phyloP scores from a whole-genome alignment of 768 basidiomycete species.

The Cystofilobasidium capitatum region DNA sequence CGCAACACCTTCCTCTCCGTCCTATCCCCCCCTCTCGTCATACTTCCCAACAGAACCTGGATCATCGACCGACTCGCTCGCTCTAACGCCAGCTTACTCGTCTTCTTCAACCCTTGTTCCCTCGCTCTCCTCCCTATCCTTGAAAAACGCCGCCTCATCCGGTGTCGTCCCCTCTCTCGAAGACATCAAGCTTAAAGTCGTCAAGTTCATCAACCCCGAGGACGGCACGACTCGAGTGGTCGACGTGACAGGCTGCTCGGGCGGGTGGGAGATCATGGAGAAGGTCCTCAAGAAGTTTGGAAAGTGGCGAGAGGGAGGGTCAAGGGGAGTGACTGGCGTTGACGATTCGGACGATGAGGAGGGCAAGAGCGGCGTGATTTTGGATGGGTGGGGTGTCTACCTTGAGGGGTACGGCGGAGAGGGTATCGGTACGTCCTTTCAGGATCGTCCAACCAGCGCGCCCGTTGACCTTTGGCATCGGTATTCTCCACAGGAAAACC shows the following conservation, averaged over 20 bases:
- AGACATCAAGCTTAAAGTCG: conserved; percentile 68
- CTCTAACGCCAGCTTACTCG: background rate
- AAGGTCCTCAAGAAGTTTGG: conserved; percentile 83
- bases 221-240: conserved; percentile 65
- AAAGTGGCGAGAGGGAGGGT: conserved; percentile 46
- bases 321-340: conserved; percentile 49
- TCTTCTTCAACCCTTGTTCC: conserved; percentile 41
- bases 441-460: background rate
- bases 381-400: conserved; percentile 85
- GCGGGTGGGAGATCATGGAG: conserved; percentile 77
- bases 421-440: conserved; percentile 41
- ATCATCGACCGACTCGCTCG: conserved; percentile 19
- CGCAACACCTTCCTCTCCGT: conserved; percentile 16
- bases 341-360: conserved; percentile 45
- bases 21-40: conserved; percentile 25
- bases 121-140: conserved; percentile 46
- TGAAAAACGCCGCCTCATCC: conserved; percentile 3
- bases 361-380: conserved; percentile 48
- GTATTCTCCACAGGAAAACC: conserved; percentile 49
- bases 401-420: conserved; percentile 46
- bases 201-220: conserved; percentile 78
- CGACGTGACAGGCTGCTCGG: conserved; percentile 61
- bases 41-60: background rate
- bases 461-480: background rate
- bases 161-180: conserved; percentile 47